Evolutionary conservation across 805 yeast genomes (phyloP), one percentile per base, ranked within the genome.

Genomic region (Candida suzukii): DNA sequence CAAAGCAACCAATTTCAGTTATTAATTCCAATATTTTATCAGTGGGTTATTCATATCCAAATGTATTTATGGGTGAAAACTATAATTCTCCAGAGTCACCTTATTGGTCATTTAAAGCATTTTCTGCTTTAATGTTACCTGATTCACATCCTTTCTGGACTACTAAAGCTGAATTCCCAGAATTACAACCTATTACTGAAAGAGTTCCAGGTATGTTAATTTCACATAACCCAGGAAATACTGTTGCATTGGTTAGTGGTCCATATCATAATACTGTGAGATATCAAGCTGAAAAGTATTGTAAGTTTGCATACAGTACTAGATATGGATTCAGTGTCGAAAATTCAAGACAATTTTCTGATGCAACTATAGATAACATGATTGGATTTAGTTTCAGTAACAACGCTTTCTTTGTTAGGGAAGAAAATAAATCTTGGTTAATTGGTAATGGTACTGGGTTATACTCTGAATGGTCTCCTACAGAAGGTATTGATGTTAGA

Each of bases 271-370:
- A 36, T 16, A 36, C 38, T 13, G 38, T 36, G 9, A 36, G 38
- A 17, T 36, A 28, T 25, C 31, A 36, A 21, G 32, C 38, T 12
- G 38, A 36, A 21, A 36, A 36, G 14, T 36, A 36, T 21, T 25
- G 32, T 18, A 36, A 36, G 21, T 36, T 36, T 25, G 38, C 38
- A 10, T 36, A 36, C 20, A 36, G 38, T 20, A 36, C 38, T 18
- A 26, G 38, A 19, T 36, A 36, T 16, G 38, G 25, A 4, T 36
- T 36, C 31, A 36, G 38, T 36, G 32, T 36, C 25, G 38, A 36
- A 28, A 36, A 36, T 21, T 27, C 38, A 3, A 36, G 32, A 21
- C 19, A 36, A 14, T 27, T 36, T 12, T 12, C n/a, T 8, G 32
- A 36, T 36, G 38, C 31, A 19, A 36, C 38, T 8, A 4, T 36